Conservation (phyloP, 176 grass and related monocot species). For the Melocanna baccifera region DNA sequence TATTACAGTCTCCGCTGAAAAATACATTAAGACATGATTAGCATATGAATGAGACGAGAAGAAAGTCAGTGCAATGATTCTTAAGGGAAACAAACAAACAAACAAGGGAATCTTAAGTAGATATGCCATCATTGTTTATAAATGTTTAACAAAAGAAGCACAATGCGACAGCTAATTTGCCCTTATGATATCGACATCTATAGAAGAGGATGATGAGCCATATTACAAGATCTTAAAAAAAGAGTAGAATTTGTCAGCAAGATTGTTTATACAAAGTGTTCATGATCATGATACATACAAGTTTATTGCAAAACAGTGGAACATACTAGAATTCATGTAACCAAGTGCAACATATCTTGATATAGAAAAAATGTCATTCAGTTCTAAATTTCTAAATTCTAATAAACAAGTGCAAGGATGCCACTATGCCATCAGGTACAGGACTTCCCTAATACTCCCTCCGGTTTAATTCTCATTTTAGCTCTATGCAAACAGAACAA, state of each 20-base stretch:
- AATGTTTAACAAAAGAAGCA: neutral
- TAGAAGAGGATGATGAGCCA: neutral
- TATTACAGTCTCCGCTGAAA: conserved; percentile 96
- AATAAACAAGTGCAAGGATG: conserved; percentile 9
- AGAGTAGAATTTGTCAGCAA: neutral
- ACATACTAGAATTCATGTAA: neutral
- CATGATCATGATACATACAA: neutral
- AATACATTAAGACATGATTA: conserved; percentile 31
- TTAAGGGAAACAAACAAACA: conserved; percentile 3
- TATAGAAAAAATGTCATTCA: neutral
- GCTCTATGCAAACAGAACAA: neutral
- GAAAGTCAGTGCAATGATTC: neutral
- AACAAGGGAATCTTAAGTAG: neutral
- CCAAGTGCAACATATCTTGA: neutral
- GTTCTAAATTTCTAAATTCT: conserved; percentile 11
- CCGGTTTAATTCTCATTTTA: neutral
- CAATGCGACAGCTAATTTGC: neutral
- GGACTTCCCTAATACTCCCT: neutral
- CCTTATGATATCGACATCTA: neutral
- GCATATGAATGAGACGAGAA: conserved; percentile 3
- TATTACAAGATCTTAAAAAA: neutral
- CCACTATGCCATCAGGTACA: neutral
- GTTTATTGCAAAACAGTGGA: neutral
- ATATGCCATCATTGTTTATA: neutral
- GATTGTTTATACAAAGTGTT: neutral